Base-by-base conservation (phyloP, 2,329 filamentous ascomycete species). In the Torrubiella hemipterigena region DNA sequence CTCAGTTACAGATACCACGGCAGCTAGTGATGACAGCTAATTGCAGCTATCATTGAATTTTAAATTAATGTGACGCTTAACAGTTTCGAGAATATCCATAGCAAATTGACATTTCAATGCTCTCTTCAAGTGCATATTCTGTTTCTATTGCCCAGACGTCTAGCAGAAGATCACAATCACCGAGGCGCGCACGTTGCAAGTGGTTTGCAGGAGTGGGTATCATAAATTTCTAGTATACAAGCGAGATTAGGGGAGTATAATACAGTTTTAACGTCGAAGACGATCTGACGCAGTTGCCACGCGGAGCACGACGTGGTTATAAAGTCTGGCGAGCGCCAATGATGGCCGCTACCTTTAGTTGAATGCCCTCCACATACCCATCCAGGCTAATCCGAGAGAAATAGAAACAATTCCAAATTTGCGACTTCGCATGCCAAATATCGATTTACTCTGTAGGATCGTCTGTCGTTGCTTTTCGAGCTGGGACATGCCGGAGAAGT, bases 351-450 rank as follows among this genome's bases (percentile, higher is more conserved):
- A 12, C 22, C 22, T 22, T 24, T 14, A 78, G 43, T 70, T 67
- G 35, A 77, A 65, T 17, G 78, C 60, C 40, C 80, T 66, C 65
- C 73, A 87, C 15, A 86, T 49, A 0, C 81, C 81, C 58, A 85
- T 63, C 49, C 74, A 81, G 5, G 74, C 69, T 30, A 87, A 58
- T 5, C 70, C 69, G 8, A 80, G 56, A 5, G 81, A 83, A 36
- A 84, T 77, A 17, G 66, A 63, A 4, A 72, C 63, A 38, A 87
- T 78, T 27, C 79, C 81, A 22, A 74, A 44, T 44, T 69, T 71
- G 37, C 82, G 69, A 42, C 77, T 80, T 39, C 70, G 69, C 67
- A 86, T 77, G 37, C 81, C 80, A 47, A 86, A 77, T 43, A 73
- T 67, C 17, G 77, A 79, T 28, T 73, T 71, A 57, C 78, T 81